Conservation (phyloP, 768 basidiomycete species). For the Russula griseocarnosa region DNA sequence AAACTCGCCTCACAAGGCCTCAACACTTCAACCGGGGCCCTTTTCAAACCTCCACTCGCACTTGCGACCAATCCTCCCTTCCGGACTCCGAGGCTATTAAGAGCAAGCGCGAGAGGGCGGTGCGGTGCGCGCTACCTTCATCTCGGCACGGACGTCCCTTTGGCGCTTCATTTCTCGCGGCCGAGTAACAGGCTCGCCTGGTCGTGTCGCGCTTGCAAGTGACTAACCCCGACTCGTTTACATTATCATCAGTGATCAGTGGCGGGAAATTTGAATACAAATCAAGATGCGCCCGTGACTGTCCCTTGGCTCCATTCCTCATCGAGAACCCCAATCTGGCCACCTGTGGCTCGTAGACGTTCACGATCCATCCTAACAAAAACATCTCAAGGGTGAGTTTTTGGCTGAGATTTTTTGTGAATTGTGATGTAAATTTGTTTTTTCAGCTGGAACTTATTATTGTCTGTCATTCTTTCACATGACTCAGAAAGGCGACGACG, state of each 20-base stretch:
- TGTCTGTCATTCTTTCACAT: neutral
- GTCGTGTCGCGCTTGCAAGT: neutral
- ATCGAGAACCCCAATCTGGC: neutral
- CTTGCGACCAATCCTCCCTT: neutral
- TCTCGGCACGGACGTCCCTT: neutral
- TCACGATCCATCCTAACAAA: too few relatives aligned
- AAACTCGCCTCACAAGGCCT: neutral
- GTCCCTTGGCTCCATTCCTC: constrained; percentile 17
- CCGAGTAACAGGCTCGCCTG: neutral
- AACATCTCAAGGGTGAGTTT: neutral
- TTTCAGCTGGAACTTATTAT: too few relatives aligned
- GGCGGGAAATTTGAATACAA: neutral
- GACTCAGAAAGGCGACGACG: neutral
- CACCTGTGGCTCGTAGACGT: neutral
- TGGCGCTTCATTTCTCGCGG: neutral
- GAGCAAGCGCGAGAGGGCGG: neutral
- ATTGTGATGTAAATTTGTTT: too few relatives aligned
- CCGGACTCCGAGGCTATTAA: neutral
- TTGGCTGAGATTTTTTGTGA: constrained; percentile 9
- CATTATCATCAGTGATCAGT: neutral
- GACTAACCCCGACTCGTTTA: neutral
- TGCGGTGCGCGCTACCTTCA: neutral
- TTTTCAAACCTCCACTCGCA: neutral
- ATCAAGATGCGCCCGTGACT: neutral
- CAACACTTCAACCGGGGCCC: neutral